Evolutionary conservation across 129 eudicot genomes (phyloP).

Genomic region (Centella asiatica): DNA sequence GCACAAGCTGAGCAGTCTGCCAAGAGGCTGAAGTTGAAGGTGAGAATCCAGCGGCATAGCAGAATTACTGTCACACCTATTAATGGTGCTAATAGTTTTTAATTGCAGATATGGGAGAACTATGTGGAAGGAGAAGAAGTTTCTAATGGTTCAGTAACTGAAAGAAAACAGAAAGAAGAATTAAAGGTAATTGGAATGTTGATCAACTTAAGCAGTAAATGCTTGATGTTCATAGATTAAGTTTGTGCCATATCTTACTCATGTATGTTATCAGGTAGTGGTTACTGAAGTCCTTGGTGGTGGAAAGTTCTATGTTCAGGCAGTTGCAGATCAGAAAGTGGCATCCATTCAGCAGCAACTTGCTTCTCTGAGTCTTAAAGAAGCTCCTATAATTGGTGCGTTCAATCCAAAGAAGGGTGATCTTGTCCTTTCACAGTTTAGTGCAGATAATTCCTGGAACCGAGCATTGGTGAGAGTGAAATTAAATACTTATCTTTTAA

Average conservation of each 20-base stretch:
- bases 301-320: constrained; percentile 83
- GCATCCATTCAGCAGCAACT: constrained; percentile 74
- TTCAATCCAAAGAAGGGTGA: constrained; percentile 90
- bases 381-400: constrained; percentile 80
- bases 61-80: not conserved
- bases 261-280: constrained; percentile 35
- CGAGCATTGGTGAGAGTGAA: constrained; percentile 65
- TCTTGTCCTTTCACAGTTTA: constrained; percentile 78
- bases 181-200: constrained; percentile 43
- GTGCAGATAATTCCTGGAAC: constrained; percentile 92
- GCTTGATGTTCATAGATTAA: not conserved
- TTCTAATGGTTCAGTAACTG: constrained; percentile 53
- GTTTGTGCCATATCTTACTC: not conserved
- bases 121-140: constrained; percentile 96
- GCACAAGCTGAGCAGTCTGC: constrained; percentile 90
- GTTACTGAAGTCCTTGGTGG: constrained; percentile 93
- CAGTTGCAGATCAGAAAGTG: constrained; percentile 72
- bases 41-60: constrained; percentile 13
- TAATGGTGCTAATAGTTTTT: constrained; percentile 16
- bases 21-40: constrained; percentile 80
- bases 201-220: not conserved
- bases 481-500: not conserved
- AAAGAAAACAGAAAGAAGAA: constrained; percentile 77
- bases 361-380: constrained; percentile 66
- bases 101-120: constrained; percentile 80